Evolutionary conservation across 768 basidiomycete species (phyloP), one percentile per base, ranked within the genome.

Genomic region (Cubamyces lactineus): DNA sequence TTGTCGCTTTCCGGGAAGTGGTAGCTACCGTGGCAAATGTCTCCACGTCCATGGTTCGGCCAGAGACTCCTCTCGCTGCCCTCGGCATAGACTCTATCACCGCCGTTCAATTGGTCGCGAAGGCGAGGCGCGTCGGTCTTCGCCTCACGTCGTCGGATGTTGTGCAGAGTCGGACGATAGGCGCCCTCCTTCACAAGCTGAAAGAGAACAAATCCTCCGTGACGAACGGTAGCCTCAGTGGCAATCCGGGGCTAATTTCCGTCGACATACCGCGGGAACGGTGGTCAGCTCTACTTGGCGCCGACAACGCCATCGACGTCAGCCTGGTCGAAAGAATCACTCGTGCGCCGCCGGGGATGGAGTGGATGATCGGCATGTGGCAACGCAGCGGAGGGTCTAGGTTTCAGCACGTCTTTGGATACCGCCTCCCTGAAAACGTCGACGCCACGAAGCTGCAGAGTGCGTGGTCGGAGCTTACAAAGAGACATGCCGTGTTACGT

Each of bases 51-150:
- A 63, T 69, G 19, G 69, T 83, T 5, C 65, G 69, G 19, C 60
- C 72, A 17, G 64, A 68, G 4, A 81, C 78, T 6, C 74, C 75
- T 4, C 73, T 82, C 17, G 71, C 72, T 13, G 72, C 77, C 6
- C 66, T 83, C 12, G 82, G 82, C 19, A 71, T 83, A 12, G 82
- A 83, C 65, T 83, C 82, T 1, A 82, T 83, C 59, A 79, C 78
- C 19, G 80, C 82, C 21, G 79, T 83, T 39, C 77, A 78, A 53
- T 70, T 83, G 13, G 73, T 74, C 11, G 74, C 78, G 7, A 79
- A 74, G 57, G 76, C 75, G 64, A 73, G 77, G 47, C 69, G 71
- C 47, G 71, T 67, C 4, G 81, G 81, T 1, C 61, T 82, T 45
- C 61, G 46, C 15, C 49, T 76, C 24, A 62, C 54, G 13, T 74